Percentiles rank a stretch among this genome's conserved stretches.
phyloP scores from a whole-genome alignment of 169 alveolate genomes.

The Ophryocystis elektroscirrha region DNA sequence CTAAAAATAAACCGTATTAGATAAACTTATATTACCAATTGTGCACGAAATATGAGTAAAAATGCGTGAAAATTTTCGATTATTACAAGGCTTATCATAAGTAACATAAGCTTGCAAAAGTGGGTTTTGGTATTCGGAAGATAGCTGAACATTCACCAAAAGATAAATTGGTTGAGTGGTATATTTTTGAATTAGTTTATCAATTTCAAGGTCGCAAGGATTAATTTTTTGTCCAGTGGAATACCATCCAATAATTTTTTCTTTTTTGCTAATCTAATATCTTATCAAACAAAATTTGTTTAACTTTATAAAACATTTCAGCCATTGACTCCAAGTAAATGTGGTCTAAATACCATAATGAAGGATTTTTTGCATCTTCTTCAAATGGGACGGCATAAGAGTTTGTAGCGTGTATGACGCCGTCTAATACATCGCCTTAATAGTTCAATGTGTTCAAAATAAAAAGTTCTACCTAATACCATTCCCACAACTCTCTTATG shows the following conservation, averaged over 20 bases:
- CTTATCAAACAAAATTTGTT: background rate
- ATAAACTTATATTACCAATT: too few species aligned
- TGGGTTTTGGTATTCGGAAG: background rate
- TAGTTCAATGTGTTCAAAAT: background rate
- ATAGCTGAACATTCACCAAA: constrained; percentile 43
- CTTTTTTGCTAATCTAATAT: constrained; percentile 40
- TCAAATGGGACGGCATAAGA: constrained; percentile 97
- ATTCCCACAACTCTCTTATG: constrained; percentile 95
- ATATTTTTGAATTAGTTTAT: constrained; percentile 72
- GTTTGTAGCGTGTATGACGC: constrained; percentile 81
- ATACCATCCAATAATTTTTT: constrained; percentile 94
- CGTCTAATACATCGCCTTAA: constrained; percentile 27
- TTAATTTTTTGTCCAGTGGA: constrained; percentile 88
- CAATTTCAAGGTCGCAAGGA: constrained; percentile 83
- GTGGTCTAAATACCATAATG: constrained; percentile 92
- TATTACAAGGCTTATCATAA: background rate
- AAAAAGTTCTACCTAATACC: constrained; percentile 68
- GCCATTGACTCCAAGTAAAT: constrained; percentile 83
- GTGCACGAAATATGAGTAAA: background rate
- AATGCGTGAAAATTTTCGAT: background rate
- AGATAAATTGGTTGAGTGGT: constrained; percentile 77
- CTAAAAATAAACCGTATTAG: too few species aligned
- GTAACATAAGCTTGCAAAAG: constrained; percentile 3
- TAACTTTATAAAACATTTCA: constrained; percentile 78
- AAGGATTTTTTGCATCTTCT: constrained; percentile 88